Base-by-base conservation (phyloP, 495 filamentous ascomycete species). In the Penicillium egyptiacum region DNA sequence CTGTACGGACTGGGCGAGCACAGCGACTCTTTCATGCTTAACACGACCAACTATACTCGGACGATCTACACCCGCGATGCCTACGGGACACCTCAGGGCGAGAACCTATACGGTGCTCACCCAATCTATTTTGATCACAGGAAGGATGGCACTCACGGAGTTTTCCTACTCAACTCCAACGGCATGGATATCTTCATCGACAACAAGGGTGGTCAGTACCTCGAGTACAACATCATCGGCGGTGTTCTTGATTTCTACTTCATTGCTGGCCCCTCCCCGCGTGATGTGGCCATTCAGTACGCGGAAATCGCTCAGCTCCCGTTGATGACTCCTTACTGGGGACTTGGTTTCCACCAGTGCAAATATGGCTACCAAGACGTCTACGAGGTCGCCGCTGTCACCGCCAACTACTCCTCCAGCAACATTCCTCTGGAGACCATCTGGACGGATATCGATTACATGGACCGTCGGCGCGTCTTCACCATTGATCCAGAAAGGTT, bases 181-280 rank as follows among this genome's bases (percentile, higher is more conserved):
- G 84, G 81, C 8, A 85, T 88, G 62, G 88, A 91, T 61, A 77
- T 89, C 7, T 69, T 89, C 22, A 70, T 90, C 30, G 58, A 56
- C 31, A 55, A 60, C 40, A 44, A 50, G 56, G 76, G 76, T 44
- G 79, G 83, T 5, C 71, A 81, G 4, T 84, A 82, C 60, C 80
- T 92, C 53, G 88, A 87, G 8, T 92, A 88, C 85, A 80, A 87
- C 39, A 74, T 81, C 4, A 64, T 84, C 5, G 81, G 81, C 23
- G 81, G 81, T 28, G 77, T 70, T 54, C 77, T 84, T 31, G 81
- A 83, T 50, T 66, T 83, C 35, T 82, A 81, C 63, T 78, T 84
- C 66, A 79, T 77, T 51, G 70, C 79, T 47, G 81, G 81, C 0
- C 81, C 81, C 7, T 75, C 70, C 3, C 75, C 72, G 20, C 65